These are phyloP conservation scores for Nidularia pulvinata DNA, from an alignment of 768 basidiomycete species.

Conservation along the genomic window DNA sequence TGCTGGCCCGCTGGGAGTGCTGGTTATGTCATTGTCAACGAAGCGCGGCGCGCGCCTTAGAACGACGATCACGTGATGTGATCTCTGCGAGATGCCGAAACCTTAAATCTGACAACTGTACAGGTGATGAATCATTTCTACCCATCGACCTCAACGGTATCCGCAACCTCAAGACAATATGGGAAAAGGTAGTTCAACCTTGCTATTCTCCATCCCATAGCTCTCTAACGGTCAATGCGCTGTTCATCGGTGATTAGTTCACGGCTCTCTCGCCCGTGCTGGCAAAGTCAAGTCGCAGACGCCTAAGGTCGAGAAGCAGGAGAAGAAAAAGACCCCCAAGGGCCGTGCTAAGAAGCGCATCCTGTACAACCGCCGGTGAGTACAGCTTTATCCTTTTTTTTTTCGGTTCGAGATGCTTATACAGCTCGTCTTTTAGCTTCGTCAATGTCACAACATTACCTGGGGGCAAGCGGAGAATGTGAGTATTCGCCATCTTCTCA, in stretches of 20 bases:
- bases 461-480: slow-evolving; percentile 97
- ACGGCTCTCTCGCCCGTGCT: slow-evolving; percentile 99
- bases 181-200: slow-evolving; percentile 60
- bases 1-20: background rate
- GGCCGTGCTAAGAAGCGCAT: slow-evolving; percentile 98
- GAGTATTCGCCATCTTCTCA: slow-evolving; percentile 35
- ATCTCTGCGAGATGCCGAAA: slow-evolving; percentile 19
- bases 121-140: slow-evolving; percentile 27
- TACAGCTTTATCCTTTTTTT: slow-evolving; percentile 8
- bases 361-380: slow-evolving; percentile 91
- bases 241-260: slow-evolving; percentile 56
- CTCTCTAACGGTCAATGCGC: slow-evolving; percentile 3
- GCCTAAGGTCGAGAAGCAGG: slow-evolving; percentile 97
- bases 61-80: background rate
- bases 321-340: slow-evolving; percentile 98
- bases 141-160: slow-evolving; percentile 26
- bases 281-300: slow-evolving; percentile 99
- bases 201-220: slow-evolving; percentile 8
- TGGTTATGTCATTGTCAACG: too few relatives aligned
- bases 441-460: slow-evolving; percentile 92
- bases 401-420: too few relatives aligned
- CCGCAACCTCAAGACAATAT: slow-evolving; percentile 64
- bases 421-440: slow-evolving; percentile 48
- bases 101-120: slow-evolving; percentile 38
- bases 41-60: too few relatives aligned